Conservation (phyloP, 257 asterid genomes). For the Coffea eugenioides region DNA sequence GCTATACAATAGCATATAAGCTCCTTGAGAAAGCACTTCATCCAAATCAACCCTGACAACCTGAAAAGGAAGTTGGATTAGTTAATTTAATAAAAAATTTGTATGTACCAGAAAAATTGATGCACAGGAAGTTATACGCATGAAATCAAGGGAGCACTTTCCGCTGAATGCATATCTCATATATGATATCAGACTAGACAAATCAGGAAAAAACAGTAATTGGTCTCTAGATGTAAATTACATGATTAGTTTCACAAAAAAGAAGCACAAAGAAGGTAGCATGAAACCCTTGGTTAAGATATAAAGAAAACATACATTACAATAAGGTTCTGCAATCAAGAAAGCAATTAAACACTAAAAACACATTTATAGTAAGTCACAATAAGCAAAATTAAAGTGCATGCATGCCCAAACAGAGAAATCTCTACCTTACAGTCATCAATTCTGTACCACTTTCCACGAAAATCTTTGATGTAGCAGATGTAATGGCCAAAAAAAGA, state of each 20-base stretch:
- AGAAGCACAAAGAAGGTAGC: not conserved
- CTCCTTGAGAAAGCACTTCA: slow-evolving; percentile 96
- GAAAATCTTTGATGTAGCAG: slow-evolving; percentile 80
- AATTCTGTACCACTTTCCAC: slow-evolving; percentile 82
- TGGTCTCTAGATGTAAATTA: not conserved
- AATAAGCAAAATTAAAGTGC: not conserved
- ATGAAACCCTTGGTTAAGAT: not conserved
- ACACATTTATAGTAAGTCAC: not conserved
- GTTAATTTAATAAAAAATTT: not conserved
- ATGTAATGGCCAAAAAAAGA: slow-evolving; percentile 96
- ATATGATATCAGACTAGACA: not conserved
- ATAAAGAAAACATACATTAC: not conserved
- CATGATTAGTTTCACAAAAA: not conserved
- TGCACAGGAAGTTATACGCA: not conserved
- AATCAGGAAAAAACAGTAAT: not conserved
- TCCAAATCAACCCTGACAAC: slow-evolving; percentile 66
- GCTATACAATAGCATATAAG: slow-evolving; percentile 93
- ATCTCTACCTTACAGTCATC: slow-evolving; percentile 85
- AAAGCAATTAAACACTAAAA: not conserved
- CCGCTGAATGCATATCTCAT: not conserved
- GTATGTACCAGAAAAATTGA: not conserved
- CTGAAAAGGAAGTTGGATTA: slow-evolving; percentile 35
- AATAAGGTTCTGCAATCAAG: not conserved
- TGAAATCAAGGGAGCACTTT: not conserved
- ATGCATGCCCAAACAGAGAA: not conserved